These are phyloP conservation scores for Pilaira anomala DNA, from an alignment of 192 early-diverging fungal genomes.

Conservation along the genomic window DNA sequence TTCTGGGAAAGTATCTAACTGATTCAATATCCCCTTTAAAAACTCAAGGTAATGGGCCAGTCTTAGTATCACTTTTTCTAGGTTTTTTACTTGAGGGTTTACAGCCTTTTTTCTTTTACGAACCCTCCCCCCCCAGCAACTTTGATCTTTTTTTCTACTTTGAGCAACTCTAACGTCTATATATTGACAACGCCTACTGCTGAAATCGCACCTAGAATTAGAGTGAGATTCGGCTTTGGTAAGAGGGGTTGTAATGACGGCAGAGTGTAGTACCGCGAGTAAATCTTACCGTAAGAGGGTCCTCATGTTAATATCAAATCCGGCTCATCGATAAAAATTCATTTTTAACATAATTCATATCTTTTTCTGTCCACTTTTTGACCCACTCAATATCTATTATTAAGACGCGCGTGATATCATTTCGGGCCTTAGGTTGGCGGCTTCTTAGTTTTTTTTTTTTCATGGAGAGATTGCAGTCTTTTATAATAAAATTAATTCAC, in stretches of 20 bases:
- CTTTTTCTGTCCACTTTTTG: neutral
- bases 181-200: slow-evolving; percentile 5
- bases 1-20: slow-evolving; percentile 9
- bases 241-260: neutral
- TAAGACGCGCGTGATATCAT: neutral
- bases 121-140: neutral
- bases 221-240: neutral
- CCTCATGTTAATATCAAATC: slow-evolving; percentile 4
- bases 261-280: neutral
- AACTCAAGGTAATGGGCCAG: slow-evolving; percentile 7
- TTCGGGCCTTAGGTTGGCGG: neutral
- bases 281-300: neutral
- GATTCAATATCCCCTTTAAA: slow-evolving; percentile 9
- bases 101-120: neutral
- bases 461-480: too few relatives aligned
- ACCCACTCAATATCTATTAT: slow-evolving; percentile 2
- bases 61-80: slow-evolving; percentile 1
- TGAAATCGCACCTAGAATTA: slow-evolving; percentile 13
- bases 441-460: slow-evolving; percentile 13
- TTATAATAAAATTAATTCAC: neutral
- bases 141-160: neutral
- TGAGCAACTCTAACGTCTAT: neutral
- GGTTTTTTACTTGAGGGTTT: neutral
- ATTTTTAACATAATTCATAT: slow-evolving; percentile 9
- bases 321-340: slow-evolving; percentile 16